Evolutionary conservation across 2,329 filamentous ascomycete genomes (phyloP).

Genomic region (Trichoderma endophyticum): DNA sequence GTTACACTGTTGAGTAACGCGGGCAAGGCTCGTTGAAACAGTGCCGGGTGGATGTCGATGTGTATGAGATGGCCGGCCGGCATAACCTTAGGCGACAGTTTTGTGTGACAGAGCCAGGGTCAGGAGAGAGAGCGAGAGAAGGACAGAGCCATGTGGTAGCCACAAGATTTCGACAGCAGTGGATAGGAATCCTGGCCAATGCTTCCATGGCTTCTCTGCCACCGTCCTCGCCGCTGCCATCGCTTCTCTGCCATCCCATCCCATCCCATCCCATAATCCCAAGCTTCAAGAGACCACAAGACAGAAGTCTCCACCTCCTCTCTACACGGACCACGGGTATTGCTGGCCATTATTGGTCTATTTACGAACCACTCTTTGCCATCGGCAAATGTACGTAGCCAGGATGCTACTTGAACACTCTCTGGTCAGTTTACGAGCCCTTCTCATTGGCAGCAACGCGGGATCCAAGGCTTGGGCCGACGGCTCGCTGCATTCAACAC

Average conservation of each 20-base stretch:
- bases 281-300: not conserved
- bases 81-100: slow-evolving; percentile 1
- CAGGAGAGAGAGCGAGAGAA: not conserved
- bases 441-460: slow-evolving; percentile 24
- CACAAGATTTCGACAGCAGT: slow-evolving; percentile 1
- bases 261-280: not conserved
- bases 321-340: not conserved
- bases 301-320: not conserved
- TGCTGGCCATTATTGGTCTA: slow-evolving; percentile 13
- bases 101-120: slow-evolving; percentile 1
- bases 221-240: not conserved
- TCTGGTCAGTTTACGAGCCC: slow-evolving; percentile 8
- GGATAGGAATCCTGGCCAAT: not conserved
- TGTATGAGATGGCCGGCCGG: slow-evolving; percentile 13
- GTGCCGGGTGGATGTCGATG: slow-evolving; percentile 7
- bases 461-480: slow-evolving; percentile 27
- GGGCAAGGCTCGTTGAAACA: slow-evolving; percentile 17
- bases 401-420: not conserved
- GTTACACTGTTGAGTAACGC: slow-evolving; percentile 11
- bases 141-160: not conserved
- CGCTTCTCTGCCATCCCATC: not conserved
- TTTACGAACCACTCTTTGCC: slow-evolving; percentile 1
- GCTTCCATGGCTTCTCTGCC: not conserved
- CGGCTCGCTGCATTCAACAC: slow-evolving; percentile 31
- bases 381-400: not conserved